Conservation (phyloP, 2,329 filamentous ascomycete genomes). For the Beauveria sp. region DNA sequence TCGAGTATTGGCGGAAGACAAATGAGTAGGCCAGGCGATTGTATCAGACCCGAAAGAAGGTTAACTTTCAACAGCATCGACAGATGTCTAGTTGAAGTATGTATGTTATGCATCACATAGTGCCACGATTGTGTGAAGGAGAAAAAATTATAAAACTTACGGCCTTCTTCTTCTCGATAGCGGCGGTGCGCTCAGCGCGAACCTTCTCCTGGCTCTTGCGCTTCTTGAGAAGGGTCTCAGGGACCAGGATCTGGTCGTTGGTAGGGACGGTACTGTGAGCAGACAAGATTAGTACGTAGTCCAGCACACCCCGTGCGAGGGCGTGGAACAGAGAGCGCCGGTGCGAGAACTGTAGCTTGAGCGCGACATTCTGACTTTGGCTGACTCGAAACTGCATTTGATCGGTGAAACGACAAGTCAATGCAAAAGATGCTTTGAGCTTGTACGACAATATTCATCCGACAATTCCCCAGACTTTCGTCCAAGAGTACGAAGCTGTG, state of each 20-base stretch:
- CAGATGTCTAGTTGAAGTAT: conserved; percentile 80
- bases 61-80: conserved; percentile 97
- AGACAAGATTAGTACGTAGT: conserved; percentile 72
- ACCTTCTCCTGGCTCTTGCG: conserved; percentile 99
- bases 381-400: conserved; percentile 76
- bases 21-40: conserved; percentile 23
- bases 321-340: conserved; percentile 65
- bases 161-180: conserved; percentile 80
- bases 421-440: neutral
- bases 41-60: conserved; percentile 99
- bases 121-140: conserved; percentile 22
- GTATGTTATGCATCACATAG: conserved; percentile 81
- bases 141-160: conserved; percentile 45
- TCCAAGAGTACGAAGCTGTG: conserved; percentile 30
- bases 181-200: conserved; percentile 76
- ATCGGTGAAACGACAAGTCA: conserved; percentile 56
- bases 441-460: conserved; percentile 47
- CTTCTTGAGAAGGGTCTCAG: conserved; percentile 99
- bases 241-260: conserved; percentile 91
- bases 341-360: conserved; percentile 88
- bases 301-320: conserved; percentile 46
- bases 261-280: conserved; percentile 74
- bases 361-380: conserved; percentile 86
- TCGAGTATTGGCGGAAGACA: neutral
- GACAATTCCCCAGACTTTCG: conserved; percentile 60